Conservation (phyloP, 177 flowering plant species). For the Vitis hybrid region DNA sequence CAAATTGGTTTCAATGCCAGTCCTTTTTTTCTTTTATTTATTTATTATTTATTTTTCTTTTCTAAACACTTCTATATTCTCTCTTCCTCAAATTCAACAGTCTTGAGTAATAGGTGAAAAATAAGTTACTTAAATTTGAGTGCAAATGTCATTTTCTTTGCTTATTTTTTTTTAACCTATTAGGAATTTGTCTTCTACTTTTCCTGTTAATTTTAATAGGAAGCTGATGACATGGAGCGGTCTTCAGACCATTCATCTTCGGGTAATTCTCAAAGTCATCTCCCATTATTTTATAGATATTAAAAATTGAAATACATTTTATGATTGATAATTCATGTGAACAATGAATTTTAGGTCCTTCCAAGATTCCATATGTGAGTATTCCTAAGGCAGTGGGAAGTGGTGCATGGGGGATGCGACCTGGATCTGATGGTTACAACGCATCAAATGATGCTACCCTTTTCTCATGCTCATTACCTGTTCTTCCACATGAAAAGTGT, state of each 20-base stretch:
- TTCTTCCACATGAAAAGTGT: conserved; percentile 69
- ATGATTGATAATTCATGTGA: neutral
- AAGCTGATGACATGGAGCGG: conserved; percentile 38
- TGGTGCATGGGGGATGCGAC: conserved; percentile 39
- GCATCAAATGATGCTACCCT: conserved; percentile 58
- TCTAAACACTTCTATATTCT: too few relatives aligned
- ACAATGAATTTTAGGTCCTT: conserved; percentile 26
- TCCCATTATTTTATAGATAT: neutral
- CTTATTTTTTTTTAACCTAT: neutral
- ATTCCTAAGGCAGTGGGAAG: conserved; percentile 32
- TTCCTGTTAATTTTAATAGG: conserved; percentile 13
- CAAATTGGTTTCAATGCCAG: too few relatives aligned
- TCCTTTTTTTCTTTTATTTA: too few relatives aligned
- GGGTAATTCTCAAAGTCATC: conserved; percentile 18
- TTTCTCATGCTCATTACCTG: conserved; percentile 77
- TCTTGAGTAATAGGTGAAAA: too few relatives aligned
- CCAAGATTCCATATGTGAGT: conserved; percentile 25
- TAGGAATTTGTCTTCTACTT: neutral
- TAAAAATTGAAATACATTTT: neutral
- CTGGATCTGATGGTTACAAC: conserved; percentile 37
- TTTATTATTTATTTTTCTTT: too few relatives aligned
- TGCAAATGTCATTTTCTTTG: neutral
- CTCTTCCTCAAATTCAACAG: too few relatives aligned
- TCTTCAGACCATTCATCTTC: conserved; percentile 24
- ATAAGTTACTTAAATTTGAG: neutral